These are phyloP conservation scores for Sporothrix brunneoviolacea DNA, from an alignment of 2,329 filamentous ascomycete genomes.

Conservation along the genomic window DNA sequence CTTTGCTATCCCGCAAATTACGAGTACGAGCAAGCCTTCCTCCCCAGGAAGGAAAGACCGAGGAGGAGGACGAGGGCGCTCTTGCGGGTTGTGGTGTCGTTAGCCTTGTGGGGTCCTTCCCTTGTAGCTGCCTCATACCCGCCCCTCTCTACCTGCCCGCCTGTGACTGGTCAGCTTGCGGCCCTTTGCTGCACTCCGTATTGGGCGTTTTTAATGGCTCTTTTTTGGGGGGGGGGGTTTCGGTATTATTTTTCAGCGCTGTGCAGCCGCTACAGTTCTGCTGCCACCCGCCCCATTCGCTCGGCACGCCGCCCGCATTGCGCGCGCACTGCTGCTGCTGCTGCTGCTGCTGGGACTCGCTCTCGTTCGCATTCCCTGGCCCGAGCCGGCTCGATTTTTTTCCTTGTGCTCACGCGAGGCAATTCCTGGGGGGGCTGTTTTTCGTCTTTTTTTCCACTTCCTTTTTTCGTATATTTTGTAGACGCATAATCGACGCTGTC, in stretches of 20 bases:
- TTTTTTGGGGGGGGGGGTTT: background rate
- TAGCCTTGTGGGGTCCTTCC: conserved; percentile 3
- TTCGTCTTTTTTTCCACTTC: background rate
- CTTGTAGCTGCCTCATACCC: background rate
- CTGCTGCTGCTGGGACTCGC: background rate
- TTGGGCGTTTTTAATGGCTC: conserved; percentile 6
- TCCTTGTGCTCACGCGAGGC: conserved; percentile 9
- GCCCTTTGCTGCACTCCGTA: background rate
- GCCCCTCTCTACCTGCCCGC: background rate
- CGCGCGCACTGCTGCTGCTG: no score
- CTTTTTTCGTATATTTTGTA: background rate
- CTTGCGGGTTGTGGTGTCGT: background rate
- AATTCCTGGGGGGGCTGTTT: conserved; percentile 1
- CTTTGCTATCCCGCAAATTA: no score
- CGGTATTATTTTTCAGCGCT: no score
- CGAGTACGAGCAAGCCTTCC: no score
- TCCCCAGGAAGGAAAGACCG: background rate
- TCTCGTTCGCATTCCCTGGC: background rate
- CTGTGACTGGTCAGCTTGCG: conserved; percentile 4
- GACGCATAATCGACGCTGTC: no score
- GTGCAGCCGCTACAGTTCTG: no score
- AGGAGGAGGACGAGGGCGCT: background rate
- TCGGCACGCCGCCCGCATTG: background rate
- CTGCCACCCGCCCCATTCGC: conserved; percentile 5
- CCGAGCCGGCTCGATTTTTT: conserved; percentile 7